Evolutionary conservation across 345 rosid genomes (phyloP), one percentile per base, ranked within the genome.

Genomic region (Psidium guajava): DNA sequence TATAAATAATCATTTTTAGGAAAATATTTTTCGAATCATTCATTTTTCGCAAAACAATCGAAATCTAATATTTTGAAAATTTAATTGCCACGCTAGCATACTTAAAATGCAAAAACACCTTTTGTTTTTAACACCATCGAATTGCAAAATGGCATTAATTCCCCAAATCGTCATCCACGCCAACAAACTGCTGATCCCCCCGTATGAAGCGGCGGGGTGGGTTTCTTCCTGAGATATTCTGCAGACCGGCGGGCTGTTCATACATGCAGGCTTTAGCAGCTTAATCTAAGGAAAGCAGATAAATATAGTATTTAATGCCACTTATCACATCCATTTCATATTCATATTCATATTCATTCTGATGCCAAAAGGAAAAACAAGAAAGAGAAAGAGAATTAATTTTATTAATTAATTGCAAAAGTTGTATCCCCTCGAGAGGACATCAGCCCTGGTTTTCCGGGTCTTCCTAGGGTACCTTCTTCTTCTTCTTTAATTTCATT

Each of bases 401-500:
- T 50, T 50, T 50, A 50, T 52, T 82, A 52, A 57, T 40, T 50
- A 32, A 18, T 81, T 42, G 64, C 54, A n/a, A 13, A 84, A 61
- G 64, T 82, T 91, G 94, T 90, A 89, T 86, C 93, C 92, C 84
- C 81, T 14, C 83, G 8, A 42, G 86, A 86, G 54, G 90, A 90
- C 93, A 90, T 58, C 84, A 86, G 87, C 89, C 93, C 92, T 87
- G 85, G 89, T 92, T 91, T 90, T 87, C 89, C 54, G 94, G 89
- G 77, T 36, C 77, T 69, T 69, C 20, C 77, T 69, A 69, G 77
- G 86, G 87, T 59, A 75, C 51, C 52, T 50, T 3, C 14, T 50
- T 3, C 52, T 50, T 11, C 52, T 50, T 85, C 64, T 82, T 69
- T 36, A n/a, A 69, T 69, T 69, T 8, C 77, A 18, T 36, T 18